Evolutionary conservation across 2,329 filamentous ascomycete species (phyloP), one percentile per base, ranked within the genome.

Genomic region (Colletotrichum acutatum): DNA sequence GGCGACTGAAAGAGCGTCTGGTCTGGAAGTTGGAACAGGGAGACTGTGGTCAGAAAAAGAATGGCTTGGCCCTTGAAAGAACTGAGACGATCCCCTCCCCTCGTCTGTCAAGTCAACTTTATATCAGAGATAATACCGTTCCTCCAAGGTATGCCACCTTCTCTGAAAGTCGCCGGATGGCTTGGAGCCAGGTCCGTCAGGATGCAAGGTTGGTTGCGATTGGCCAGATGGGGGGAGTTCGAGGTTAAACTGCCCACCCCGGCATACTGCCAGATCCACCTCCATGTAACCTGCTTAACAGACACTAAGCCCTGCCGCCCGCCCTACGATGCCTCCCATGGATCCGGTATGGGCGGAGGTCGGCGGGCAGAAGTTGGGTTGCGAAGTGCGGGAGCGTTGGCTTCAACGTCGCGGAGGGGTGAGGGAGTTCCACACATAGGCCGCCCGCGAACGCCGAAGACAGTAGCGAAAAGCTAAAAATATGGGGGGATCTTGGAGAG

Each of bases 401-500:
- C 42, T n/a, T 49, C 42, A 19, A 49, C 19, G 42, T 49, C 8
- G 42, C 8, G 42, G 42, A 49, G 42, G 49, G n/a, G 30, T 12
- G 24, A 61, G 14, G 34, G 9, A 2, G 6, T 22, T 26, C 16
- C 24, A 34, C 3, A 26, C 32, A 14, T 24, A 32, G 52, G 22
- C 28, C 53, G 24, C 30, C 30, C 19, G 52, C 37, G 49, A 14
- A 32, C 9, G 52, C 65, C 49, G 58, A 24, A 53, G 26, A 42
- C 53, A 42, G 37, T 54, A 56, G 42, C 30, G 9, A n/a, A 46
- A 72, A 69, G 65, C 42, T 72, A 66, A 71, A 66, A 65, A 8
- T 71, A 71, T 61, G 71, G 60, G 37, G 32, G 34, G 46, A 37
- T 24, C 2, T n/a, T 26, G 24, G 30, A 49, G 8, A 49, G 42